A percentile compares a stretch with the other conserved stretches of the same genome.
phyloP scores from a whole-genome alignment of 305 asterid genomes.

The Fraxinus floribunda region DNA sequence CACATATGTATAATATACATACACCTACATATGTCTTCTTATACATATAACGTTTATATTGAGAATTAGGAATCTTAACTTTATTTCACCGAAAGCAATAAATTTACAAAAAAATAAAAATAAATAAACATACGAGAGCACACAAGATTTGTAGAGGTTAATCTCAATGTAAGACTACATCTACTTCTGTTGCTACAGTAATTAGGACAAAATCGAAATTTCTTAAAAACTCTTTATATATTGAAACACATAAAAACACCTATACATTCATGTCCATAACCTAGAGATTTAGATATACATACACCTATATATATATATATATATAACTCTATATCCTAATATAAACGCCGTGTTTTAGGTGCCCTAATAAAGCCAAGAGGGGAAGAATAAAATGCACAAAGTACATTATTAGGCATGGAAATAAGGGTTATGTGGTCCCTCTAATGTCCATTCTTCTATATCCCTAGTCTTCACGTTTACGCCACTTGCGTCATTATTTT shows the following conservation, averaged over 20 bases:
- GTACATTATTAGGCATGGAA: conserved; percentile 39
- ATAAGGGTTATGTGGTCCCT: conserved; percentile 31
- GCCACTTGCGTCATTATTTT: conserved; percentile 30
- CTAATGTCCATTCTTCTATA: conserved; percentile 31
- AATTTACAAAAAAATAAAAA: too few relatives aligned
- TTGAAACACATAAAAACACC: neutral
- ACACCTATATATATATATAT: neutral
- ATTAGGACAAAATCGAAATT: neutral
- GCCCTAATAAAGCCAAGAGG: conserved; percentile 12
- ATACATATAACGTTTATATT: too few relatives aligned
- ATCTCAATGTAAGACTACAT: neutral
- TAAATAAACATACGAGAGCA: neutral
- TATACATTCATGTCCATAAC: neutral
- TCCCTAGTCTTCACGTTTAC: conserved; percentile 33
- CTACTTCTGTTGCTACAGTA: neutral
- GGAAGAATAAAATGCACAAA: conserved; percentile 11
- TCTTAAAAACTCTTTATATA: neutral
- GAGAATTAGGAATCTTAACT: neutral
- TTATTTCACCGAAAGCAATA: neutral
- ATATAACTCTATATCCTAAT: neutral
- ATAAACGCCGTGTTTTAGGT: neutral
- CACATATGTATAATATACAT: neutral
- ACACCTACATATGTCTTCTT: neutral
- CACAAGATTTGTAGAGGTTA: neutral
- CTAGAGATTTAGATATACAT: neutral